phyloP scores from a whole-genome alignment of 2,329 filamentous ascomycete genomes.

The Aspergillus alliaceus region DNA sequence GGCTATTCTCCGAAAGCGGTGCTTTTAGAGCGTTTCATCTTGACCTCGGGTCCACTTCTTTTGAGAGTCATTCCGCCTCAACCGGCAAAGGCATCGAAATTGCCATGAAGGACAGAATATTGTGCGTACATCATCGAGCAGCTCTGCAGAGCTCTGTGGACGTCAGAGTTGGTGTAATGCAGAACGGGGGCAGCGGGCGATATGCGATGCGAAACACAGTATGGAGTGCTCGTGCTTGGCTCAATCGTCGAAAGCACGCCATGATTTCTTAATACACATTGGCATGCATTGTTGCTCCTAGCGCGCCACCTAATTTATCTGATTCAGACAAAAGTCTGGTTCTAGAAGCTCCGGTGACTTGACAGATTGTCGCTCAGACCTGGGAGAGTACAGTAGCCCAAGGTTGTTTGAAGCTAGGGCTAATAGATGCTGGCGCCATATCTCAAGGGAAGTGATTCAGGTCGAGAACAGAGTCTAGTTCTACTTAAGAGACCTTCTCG shows the following conservation, averaged over 20 bases:
- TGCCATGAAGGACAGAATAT: neutral
- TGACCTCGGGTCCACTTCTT: neutral
- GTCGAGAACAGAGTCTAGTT: neutral
- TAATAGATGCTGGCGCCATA: neutral
- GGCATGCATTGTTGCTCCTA: no score
- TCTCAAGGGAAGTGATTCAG: neutral
- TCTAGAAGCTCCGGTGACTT: neutral
- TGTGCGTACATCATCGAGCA: neutral
- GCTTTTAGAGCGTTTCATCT: conserved; percentile 4
- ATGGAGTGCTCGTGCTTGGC: neutral
- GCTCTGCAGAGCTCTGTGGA: neutral
- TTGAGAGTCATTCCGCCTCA: neutral
- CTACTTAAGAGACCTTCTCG: neutral
- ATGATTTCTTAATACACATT: neutral
- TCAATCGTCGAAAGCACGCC: neutral
- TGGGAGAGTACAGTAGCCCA: neutral
- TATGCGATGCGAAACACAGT: neutral
- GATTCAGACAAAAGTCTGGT: neutral
- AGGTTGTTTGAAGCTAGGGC: neutral
- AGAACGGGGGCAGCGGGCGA: neutral
- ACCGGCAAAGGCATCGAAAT: neutral
- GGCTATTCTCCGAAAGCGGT: neutral
- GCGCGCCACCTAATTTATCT: neutral
- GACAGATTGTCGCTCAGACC: neutral
- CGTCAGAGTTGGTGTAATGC: neutral